Base-by-base conservation (phyloP, 2,329 filamentous ascomycete species). In the Cercospora zeina region DNA sequence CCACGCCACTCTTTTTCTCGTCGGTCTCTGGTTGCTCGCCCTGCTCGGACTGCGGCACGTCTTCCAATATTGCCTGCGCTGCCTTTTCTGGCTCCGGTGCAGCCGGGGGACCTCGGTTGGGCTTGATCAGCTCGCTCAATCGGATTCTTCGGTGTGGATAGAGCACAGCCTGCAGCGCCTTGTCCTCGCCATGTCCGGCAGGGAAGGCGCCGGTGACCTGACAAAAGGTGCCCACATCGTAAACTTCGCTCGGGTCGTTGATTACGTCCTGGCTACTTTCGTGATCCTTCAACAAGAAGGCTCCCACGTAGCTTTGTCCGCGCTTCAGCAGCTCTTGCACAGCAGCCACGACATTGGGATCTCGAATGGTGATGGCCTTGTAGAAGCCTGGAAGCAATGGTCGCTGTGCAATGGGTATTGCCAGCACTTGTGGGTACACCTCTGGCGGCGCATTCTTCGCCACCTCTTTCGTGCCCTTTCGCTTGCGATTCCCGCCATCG, bases 381-480 rank as follows among this genome's bases (percentile, higher is more conserved):
- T 99, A 99, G 78, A 97, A 99, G 1, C 95, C 95, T 1, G 95
- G 95, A 77, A 97, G 99, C 11, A 99, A 81, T 10, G 95, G 95
- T 58, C 95, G 85, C 76, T 96, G 92, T 30, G 91, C 90, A 71
- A 99, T 97, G 7, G 95, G 95, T 60, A 99, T 96, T 1, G 93
- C 93, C 84, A 99, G 91, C 59, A 99, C 93, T 75, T 97, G 95
- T 3, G 95, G 95, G 75, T 99, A 99, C 47, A 97, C 88, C 65
- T 99, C 95, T 13, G 95, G 95, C 13, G 97, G 89, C 2, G 89
- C 86, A 1, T 92, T 90, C 78, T 97, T 97, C 70, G 91, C 87
- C 39, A 97, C 82, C 24, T 72, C 71, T 72, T 86, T 87, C n/a
- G 79, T 75, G 54, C 87, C 83, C 73, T 89, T 93, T 59, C 91